These are phyloP conservation scores for Aspergillus pseudoviridinutans DNA, from an alignment of 2,329 filamentous ascomycete genomes.

Conservation along the genomic window DNA sequence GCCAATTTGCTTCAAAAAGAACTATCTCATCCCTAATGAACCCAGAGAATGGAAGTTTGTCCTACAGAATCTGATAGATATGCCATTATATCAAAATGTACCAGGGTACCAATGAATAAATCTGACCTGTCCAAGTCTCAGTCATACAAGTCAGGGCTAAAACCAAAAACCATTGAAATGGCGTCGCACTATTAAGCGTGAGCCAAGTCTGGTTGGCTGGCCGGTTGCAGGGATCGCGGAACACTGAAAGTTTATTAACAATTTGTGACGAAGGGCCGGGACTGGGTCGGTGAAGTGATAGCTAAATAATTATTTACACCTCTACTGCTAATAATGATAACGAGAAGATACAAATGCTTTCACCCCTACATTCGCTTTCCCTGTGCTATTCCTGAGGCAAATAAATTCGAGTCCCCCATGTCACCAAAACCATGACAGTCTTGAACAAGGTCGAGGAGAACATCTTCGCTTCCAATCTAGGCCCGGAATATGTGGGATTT, in stretches of 20 bases:
- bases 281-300: background rate
- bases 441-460: slow-evolving; percentile 1
- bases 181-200: background rate
- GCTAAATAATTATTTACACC: background rate
- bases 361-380: background rate
- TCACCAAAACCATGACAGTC: slow-evolving; percentile 2
- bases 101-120: background rate
- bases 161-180: background rate
- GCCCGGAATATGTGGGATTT: slow-evolving; percentile 57
- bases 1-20: background rate
- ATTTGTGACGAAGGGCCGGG: background rate
- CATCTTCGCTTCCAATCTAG: slow-evolving; percentile 19
- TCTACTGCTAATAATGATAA: background rate
- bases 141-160: background rate
- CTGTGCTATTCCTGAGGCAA: background rate
- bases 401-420: background rate
- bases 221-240: background rate
- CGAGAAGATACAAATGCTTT: background rate
- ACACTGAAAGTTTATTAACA: background rate
- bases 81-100: background rate
- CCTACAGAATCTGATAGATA: background rate
- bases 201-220: background rate
- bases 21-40: background rate
- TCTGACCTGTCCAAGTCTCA: background rate
- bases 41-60: background rate